phyloP scores from a whole-genome alignment of 202 grass and related monocot genomes.

The Elaeis oleifera region DNA sequence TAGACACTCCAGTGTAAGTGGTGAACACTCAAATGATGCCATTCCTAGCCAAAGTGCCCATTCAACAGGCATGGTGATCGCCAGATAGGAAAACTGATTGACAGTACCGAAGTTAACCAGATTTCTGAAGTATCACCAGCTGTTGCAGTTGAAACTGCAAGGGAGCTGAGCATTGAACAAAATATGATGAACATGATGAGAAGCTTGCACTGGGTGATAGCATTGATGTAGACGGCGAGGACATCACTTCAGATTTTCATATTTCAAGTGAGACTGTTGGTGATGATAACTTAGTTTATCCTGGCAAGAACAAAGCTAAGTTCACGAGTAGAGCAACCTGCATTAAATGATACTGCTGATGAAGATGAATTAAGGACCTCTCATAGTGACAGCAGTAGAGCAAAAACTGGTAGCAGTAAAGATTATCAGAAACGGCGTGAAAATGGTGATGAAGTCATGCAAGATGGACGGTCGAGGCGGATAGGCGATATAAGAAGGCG shows the following conservation, averaged over 20 bases:
- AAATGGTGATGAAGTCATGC: constrained; percentile 60
- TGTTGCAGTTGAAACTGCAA: constrained; percentile 33
- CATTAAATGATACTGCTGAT: constrained; percentile 32
- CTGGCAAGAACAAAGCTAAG: constrained; percentile 39
- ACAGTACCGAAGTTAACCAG: constrained; percentile 52
- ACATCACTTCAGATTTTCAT: constrained; percentile 51
- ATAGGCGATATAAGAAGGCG: constrained; percentile 39
- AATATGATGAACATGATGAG: constrained; percentile 40
- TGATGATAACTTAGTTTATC: constrained; percentile 35
- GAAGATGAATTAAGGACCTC: constrained; percentile 34
- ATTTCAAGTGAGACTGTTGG: constrained; percentile 38
- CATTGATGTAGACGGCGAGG: constrained; percentile 60
- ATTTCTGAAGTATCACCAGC: constrained; percentile 39
- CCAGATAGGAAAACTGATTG: constrained; percentile 38
- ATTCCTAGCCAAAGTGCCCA: constrained; percentile 34
- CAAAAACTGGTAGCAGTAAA: constrained; percentile 64
- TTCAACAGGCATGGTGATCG: constrained; percentile 29
- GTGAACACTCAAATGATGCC: constrained; percentile 39
- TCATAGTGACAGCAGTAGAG: constrained; percentile 63
- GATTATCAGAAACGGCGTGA: constrained; percentile 43
- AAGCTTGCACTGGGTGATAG: constrained; percentile 49
- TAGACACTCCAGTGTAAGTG: constrained; percentile 25
- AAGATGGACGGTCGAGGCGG: constrained; percentile 40
- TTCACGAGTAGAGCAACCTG: constrained; percentile 46
- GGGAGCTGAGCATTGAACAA: constrained; percentile 59